A percentile compares a stretch with the other conserved stretches of the same genome.
phyloP scores from a whole-genome alignment of 495 filamentous ascomycete genomes.

The Penicillium longicatenatum region DNA sequence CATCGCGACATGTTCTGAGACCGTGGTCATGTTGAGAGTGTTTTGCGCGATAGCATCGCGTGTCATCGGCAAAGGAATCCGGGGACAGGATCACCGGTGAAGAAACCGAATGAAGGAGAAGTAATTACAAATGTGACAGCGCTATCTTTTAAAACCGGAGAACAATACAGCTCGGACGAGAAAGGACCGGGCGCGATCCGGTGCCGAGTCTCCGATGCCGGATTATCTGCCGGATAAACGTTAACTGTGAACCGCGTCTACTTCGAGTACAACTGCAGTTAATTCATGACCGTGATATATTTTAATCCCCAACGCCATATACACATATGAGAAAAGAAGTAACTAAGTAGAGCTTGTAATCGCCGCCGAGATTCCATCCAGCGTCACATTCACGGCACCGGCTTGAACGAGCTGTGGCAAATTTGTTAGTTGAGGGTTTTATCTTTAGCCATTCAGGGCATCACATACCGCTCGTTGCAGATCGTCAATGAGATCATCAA shows the following conservation, averaged over 20 bases:
- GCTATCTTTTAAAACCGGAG: slow-evolving; percentile 5
- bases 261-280: not conserved
- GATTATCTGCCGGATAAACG: slow-evolving; percentile 29
- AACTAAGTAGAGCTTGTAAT: slow-evolving; percentile 9
- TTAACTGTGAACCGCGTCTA: too few relatives aligned
- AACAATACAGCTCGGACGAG: slow-evolving; percentile 28
- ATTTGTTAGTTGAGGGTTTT: slow-evolving; percentile 20
- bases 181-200: slow-evolving; percentile 29
- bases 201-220: slow-evolving; percentile 39
- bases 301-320: not conserved
- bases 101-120: slow-evolving; percentile 18
- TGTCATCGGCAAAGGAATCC: slow-evolving; percentile 25
- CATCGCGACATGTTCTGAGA: slow-evolving; percentile 21
- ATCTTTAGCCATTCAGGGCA: slow-evolving; percentile 8
- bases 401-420: slow-evolving; percentile 79
- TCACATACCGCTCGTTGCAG: slow-evolving; percentile 80
- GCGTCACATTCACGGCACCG: slow-evolving; percentile 81
- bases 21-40: slow-evolving; percentile 30
- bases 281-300: not conserved
- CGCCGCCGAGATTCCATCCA: slow-evolving; percentile 69
- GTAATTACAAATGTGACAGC: slow-evolving; percentile 18
- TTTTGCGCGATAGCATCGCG: slow-evolving; percentile 35
- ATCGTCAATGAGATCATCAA: slow-evolving; percentile 90
- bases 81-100: slow-evolving; percentile 5
- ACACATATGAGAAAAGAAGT: slow-evolving; percentile 4